Base-by-base conservation (phyloP, 148 eudicot genomes). In the Nyssa sinensis region DNA sequence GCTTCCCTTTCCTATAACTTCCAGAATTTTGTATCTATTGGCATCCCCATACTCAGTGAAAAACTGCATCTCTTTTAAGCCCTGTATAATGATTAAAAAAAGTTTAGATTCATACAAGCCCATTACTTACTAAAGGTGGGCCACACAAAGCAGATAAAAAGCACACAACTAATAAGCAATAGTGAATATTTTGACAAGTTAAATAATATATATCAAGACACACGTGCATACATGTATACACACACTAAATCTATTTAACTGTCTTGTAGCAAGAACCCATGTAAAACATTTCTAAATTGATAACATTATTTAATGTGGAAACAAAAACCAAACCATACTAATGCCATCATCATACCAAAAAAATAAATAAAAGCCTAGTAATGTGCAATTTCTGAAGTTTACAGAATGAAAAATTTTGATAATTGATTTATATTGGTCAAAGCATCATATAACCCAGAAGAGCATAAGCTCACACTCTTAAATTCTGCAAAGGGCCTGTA, bases 41-140 rank as follows among this genome's bases (percentile, higher is more conserved):
- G 89, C 87, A 73, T 89, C 98, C 78, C 90, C 98, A 80, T 90
- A 89, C 53, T 87, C 98, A 9, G 96, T 89, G 81, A 93, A 93
- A 75, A 90, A 89, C 4, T 90, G 96, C 4, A 84, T 39, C 66
- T 87, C 92, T 71, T 89, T 90, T n/a, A 65, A 58, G 62, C 81
- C 81, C 98, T 93, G 79, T 53, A 74, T 58, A 73, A 70, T n/a
- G 66, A 35, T 29, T 32, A 76, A 30, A 35, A 39, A 62, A 33
- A 30, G 21, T 33, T 62, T 57, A 32, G 53, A 47, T 66, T 51
- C 66, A 69, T 75, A 12, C 25, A 49, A 28, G 49, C 23, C 25
- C 49, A 49, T 7, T 9, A 62, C 29, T 11, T 19, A 44, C 0
- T 44, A 44, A 44, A 13, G 51, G 51, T 44, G n/a, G n/a, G n/a